phyloP scores from a whole-genome alignment of 306 rosid genomes.

The Trifolium dubium region DNA sequence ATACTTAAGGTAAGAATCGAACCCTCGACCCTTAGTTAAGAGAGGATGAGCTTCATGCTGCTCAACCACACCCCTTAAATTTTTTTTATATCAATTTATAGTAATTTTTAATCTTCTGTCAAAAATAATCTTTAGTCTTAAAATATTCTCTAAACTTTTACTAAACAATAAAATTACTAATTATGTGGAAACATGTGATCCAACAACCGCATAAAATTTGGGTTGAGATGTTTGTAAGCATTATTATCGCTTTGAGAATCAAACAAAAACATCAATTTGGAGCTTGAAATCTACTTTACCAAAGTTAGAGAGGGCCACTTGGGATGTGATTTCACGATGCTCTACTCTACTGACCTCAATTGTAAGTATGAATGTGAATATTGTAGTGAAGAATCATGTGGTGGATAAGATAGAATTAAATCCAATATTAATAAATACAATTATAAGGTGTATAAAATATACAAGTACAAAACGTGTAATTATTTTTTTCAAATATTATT shows the following conservation, averaged over 20 bases:
- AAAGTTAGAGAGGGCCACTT: constrained; percentile 14
- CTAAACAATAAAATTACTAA: too few relatives aligned
- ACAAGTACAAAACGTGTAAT: too few relatives aligned
- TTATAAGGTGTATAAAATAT: too few relatives aligned
- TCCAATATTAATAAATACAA: neutral
- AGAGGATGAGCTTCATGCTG: too few relatives aligned
- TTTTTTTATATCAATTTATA: too few relatives aligned
- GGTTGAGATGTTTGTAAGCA: neutral
- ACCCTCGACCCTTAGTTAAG: too few relatives aligned
- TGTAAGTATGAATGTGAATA: neutral
- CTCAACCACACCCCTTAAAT: too few relatives aligned
- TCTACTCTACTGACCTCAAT: neutral
- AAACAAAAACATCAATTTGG: neutral
- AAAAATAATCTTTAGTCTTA: too few relatives aligned
- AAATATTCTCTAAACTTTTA: too few relatives aligned
- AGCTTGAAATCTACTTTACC: neutral
- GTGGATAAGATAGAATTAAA: neutral
- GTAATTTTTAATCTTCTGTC: too few relatives aligned
- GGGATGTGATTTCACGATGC: constrained; percentile 11
- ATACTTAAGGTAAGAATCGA: too few relatives aligned
- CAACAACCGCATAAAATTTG: neutral
- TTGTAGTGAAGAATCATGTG: neutral
- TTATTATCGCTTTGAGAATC: constrained; percentile 33
- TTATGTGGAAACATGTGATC: neutral
- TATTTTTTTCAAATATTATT: too few relatives aligned